Evolutionary conservation across 805 yeast genomes (phyloP), one percentile per base, ranked within the genome.

Genomic region (Yarrowia hollandica): DNA sequence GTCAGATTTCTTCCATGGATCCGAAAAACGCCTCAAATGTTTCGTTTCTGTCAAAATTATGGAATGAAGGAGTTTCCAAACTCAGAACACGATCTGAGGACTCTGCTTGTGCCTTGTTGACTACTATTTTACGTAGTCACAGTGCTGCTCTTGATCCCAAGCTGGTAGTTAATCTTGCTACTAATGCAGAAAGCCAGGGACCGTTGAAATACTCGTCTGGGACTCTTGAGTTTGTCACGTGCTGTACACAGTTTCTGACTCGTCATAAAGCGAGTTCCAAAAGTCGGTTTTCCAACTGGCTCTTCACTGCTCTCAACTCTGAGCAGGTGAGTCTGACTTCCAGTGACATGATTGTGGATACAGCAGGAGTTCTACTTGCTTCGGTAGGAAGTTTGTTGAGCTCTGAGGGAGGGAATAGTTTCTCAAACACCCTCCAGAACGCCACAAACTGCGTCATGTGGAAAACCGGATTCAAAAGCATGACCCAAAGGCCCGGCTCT

Each of bases 71-170:
- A 3, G 31, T 22, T 11, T 10, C 30, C 8, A 48, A 33, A 22
- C 55, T 48, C 2, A 28, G 55, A 31, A 48, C 55, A 3, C 14
- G 55, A 15, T 14, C 55, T 4, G 55, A 48, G 16, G 55, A 48
- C 18, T 48, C 55, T 1, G 55, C 39, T n/a, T 48, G 55, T n/a
- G 39, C 22, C 6, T 22, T 48, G 2, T 30, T 48, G 9, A 48
- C 28, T 4, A 22, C 22, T 16, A 22, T 48, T 4, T 4, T 48
- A 16, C n/a, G 16, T 3, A 8, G 33, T 9, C 55, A 48, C 16
- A 15, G 39, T 8, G 6, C 22, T 6, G 39, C 39, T 15, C 39
- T 48, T 1, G 39, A 31, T 16, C 55, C 55, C 12, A 48, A 48
- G 39, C 30, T 48, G 9, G 55, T 48, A 3, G n/a, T 22, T 9